phyloP scores from a whole-genome alignment of 768 basidiomycete genomes.

The Tulasnella sp. region DNA sequence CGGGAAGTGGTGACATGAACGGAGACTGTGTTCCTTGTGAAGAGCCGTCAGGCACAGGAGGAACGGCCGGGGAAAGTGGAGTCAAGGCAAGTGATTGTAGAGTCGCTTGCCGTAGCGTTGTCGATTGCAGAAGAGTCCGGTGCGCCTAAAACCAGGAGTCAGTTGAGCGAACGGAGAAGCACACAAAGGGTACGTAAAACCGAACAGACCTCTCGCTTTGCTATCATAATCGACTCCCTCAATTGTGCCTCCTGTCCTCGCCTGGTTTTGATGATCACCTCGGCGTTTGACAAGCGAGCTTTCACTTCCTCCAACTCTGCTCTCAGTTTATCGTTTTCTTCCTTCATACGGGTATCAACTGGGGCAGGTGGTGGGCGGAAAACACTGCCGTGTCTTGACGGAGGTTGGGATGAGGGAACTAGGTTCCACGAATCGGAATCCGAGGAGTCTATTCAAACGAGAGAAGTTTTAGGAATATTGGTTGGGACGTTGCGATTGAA shows the following conservation, averaged over 20 bases:
- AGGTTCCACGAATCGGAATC: slow-evolving; percentile 67
- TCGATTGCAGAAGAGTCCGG: slow-evolving; percentile 43
- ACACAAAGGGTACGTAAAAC: background rate
- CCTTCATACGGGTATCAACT: slow-evolving; percentile 1
- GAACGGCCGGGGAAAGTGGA: slow-evolving; percentile 50
- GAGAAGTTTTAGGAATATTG: slow-evolving; percentile 43
- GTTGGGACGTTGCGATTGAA: slow-evolving; percentile 37
- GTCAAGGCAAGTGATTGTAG: background rate
- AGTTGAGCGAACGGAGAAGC: background rate
- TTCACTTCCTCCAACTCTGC: slow-evolving; percentile 56
- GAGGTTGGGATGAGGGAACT: slow-evolving; percentile 50
- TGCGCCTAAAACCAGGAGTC: slow-evolving; percentile 55
- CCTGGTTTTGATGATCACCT: slow-evolving; percentile 61
- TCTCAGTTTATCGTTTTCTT: slow-evolving; percentile 65
- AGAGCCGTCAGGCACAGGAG: background rate
- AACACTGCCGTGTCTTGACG: slow-evolving; percentile 47
- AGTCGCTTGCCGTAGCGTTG: slow-evolving; percentile 15
- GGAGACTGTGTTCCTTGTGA: slow-evolving; percentile 31
- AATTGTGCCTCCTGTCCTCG: slow-evolving; percentile 76
- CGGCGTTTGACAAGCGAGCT: slow-evolving; percentile 56
- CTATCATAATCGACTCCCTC: slow-evolving; percentile 74
- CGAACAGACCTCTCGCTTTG: slow-evolving; percentile 54
- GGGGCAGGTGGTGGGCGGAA: background rate
- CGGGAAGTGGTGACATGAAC: slow-evolving; percentile 46
- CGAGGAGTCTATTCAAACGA: slow-evolving; percentile 44